Evolutionary conservation across 768 basidiomycete species (phyloP), one percentile per base, ranked within the genome.

Genomic region (Tephrocybe sp.): DNA sequence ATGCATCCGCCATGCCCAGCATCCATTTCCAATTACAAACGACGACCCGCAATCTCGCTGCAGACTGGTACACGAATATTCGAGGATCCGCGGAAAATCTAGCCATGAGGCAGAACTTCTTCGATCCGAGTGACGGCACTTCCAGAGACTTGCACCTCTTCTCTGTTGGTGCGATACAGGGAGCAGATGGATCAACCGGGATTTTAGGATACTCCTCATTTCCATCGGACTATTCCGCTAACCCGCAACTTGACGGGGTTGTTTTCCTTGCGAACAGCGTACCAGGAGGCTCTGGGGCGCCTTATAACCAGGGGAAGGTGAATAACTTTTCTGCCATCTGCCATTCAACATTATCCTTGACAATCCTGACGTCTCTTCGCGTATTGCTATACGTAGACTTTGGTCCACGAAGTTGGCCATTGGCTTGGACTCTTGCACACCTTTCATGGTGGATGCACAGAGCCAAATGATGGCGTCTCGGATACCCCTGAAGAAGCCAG

Each of bases 381-480:
- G n/a, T n/a, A n/a, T n/a, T n/a, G n/a, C 30, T 28, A 15, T 36
- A 21, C 16, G 37, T 27, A 66, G 63, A 73, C 69, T 18, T 47
- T 70, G 37, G 65, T 63, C 12, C 71, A 73, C 59, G 71, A 73
- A 51, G 67, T 63, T 16, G 66, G 71, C 9, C 70, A 71, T 58
- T 72, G 71, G 69, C 62, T 67, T 44, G 69, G 70, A 21, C 61
- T 71, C 3, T 71, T 68, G 56, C 70, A 71, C 56, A 71, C 70
- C 37, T 70, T 69, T 61, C 61, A 71, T 53, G 64, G 66, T 31
- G 66, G 66, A 21, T 69, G 64, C 66, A 47, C 28, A 37, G 59
- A 59, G 39, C 37, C 63, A 18, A 49, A 49, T 15, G 53, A 55
- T 32, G n/a, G 18, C 9, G 47, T 57, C 24, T 38, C 58, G 8